phyloP scores from a whole-genome alignment of 257 asterid species.

The Solanum tacnaense region DNA sequence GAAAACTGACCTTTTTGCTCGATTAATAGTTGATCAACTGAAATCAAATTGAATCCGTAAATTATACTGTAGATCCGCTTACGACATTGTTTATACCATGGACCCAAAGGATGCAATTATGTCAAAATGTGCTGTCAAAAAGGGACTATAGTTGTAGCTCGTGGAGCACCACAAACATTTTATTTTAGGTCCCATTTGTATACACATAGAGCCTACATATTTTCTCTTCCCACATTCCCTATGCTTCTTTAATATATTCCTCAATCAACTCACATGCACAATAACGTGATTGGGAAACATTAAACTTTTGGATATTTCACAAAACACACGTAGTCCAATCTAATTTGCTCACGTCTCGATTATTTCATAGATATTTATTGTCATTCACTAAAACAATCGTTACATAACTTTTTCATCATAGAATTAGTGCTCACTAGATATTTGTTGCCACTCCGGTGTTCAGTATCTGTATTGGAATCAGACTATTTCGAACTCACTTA shows the following conservation, averaged over 20 bases:
- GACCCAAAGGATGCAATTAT: background rate
- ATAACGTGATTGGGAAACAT: background rate
- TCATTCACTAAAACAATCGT: fast-evolving
- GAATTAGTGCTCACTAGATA: background rate
- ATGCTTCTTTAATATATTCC: background rate
- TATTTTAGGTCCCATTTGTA: background rate
- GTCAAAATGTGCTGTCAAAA: background rate
- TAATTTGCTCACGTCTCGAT: background rate
- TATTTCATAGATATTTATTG: background rate
- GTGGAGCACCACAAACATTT: background rate
- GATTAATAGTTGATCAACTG: background rate
- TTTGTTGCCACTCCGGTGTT: background rate
- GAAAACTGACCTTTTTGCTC: background rate
- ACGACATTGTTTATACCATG: background rate
- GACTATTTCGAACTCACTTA: fast-evolving
- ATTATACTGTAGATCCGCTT: background rate
- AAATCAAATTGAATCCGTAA: fast-evolving
- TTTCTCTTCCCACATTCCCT: background rate
- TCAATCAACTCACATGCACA: background rate
- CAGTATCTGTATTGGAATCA: fast-evolving
- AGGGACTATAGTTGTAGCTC: background rate
- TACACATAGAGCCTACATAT: background rate
- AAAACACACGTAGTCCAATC: background rate
- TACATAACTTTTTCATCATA: background rate
- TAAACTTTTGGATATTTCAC: background rate